Conservation (phyloP, 768 basidiomycete genomes). For the Agaricus sinodeliciosus region DNA sequence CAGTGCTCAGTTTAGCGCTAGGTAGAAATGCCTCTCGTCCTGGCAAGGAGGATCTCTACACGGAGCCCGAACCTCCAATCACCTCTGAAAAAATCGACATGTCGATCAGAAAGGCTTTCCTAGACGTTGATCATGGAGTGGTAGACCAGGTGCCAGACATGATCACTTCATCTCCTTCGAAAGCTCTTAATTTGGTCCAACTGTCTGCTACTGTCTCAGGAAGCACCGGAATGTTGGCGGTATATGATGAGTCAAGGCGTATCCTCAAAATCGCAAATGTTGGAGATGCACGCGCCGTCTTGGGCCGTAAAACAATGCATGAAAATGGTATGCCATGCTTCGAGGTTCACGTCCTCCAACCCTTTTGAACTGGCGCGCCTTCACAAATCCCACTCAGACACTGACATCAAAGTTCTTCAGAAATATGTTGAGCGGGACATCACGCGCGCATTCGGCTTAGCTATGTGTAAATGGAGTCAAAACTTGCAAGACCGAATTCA, state of each 20-base stretch:
- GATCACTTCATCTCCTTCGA: slow-evolving; percentile 17
- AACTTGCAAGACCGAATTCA: slow-evolving; percentile 30
- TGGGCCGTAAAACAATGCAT: slow-evolving; percentile 24
- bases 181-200: slow-evolving; percentile 15
- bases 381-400: slow-evolving; percentile 21
- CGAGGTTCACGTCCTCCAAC: slow-evolving; percentile 32
- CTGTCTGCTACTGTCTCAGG: slow-evolving; percentile 26
- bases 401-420: slow-evolving; percentile 5
- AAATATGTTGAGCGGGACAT: slow-evolving; percentile 22
- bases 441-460: slow-evolving; percentile 36
- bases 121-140: slow-evolving; percentile 25
- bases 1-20: background rate
- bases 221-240: slow-evolving; percentile 21
- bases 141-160: slow-evolving; percentile 20
- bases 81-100: slow-evolving; percentile 1
- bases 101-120: background rate
- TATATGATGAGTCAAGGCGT: slow-evolving; percentile 29
- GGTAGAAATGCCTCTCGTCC: background rate
- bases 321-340: slow-evolving; percentile 16
- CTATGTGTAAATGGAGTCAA: slow-evolving; percentile 33
- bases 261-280: slow-evolving; percentile 30
- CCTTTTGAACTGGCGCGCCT: slow-evolving; percentile 26
- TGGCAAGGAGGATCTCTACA: background rate
- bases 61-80: background rate
- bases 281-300: slow-evolving; percentile 36